phyloP scores from a whole-genome alignment of 2,329 filamentous ascomycete species.

The Ceratocystis alfenasii region DNA sequence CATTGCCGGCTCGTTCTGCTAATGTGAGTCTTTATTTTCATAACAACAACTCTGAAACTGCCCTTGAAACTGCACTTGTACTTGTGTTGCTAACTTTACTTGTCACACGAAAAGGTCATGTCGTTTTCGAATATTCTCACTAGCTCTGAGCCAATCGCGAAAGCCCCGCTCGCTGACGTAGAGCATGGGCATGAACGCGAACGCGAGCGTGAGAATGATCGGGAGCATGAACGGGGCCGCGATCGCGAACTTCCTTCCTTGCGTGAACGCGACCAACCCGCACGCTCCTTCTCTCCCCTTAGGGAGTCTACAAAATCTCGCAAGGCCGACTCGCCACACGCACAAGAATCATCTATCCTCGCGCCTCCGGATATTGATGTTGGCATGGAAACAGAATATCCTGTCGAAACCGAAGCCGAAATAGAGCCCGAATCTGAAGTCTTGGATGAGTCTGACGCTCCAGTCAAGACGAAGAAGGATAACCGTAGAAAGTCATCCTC shows the following conservation, averaged over 20 bases:
- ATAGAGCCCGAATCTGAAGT: conserved; percentile 17
- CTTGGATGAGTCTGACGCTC: conserved; percentile 22
- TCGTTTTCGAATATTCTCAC: conserved; percentile 92
- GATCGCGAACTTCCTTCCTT: conserved; percentile 17
- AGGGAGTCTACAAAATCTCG: neutral
- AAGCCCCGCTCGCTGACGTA: neutral
- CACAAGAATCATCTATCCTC: conserved; percentile 16
- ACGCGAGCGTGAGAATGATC: neutral
- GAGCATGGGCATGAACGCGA: neutral
- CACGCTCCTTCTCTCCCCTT: conserved; percentile 14
- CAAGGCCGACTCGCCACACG: conserved; percentile 9
- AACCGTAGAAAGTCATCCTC: conserved; percentile 18
- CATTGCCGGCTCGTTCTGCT: conserved; percentile 13
- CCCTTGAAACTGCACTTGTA: neutral
- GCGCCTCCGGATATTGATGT: conserved; percentile 18
- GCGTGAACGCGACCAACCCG: conserved; percentile 11
- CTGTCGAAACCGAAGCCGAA: conserved; percentile 22
- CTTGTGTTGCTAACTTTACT: conserved; percentile 16
- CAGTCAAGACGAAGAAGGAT: conserved; percentile 23
- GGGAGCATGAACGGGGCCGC: conserved; percentile 8
- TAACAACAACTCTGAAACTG: too few species aligned
- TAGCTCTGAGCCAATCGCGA: conserved; percentile 51
- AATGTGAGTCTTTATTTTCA: conserved; percentile 10
- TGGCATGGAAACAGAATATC: conserved; percentile 16
- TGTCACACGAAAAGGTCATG: conserved; percentile 55